Percentiles rank a stretch among this genome's conserved stretches.
These are phyloP conservation scores for Astragalus glycyphyllos DNA, from an alignment of 306 rosid species.

Conservation along the genomic window DNA sequence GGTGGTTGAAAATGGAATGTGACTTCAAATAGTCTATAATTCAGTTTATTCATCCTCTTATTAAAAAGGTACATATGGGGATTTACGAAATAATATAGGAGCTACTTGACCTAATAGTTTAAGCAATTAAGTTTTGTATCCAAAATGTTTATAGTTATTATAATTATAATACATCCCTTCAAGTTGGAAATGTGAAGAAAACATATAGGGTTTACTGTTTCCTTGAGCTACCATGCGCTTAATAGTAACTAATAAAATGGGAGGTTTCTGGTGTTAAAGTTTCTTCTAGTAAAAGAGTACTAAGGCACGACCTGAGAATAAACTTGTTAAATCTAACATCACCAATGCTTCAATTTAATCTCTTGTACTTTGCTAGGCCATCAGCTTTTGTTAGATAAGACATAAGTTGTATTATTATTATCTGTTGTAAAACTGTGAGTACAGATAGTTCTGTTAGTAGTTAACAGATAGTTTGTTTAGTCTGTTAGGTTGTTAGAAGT, in stretches of 20 bases:
- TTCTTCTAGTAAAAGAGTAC: conserved; percentile 1
- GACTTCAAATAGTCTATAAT: conserved; percentile 7
- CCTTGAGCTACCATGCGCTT: not conserved
- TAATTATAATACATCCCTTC: conserved; percentile 23
- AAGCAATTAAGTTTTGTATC: conserved; percentile 9
- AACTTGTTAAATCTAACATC: not conserved
- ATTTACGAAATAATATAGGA: not conserved
- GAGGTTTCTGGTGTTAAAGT: not conserved
- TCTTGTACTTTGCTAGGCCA: conserved; percentile 10
- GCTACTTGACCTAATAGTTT: conserved; percentile 8
- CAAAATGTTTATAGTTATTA: conserved; percentile 17
- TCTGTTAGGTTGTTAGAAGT: no score
- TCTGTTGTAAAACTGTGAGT: no score
- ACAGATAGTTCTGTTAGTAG: no score
- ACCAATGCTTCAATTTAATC: conserved; percentile 14
- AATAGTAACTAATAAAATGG: conserved; percentile 22
- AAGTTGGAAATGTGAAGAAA: conserved; percentile 3
- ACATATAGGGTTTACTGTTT: not conserved
- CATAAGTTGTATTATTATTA: no score
- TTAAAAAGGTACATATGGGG: conserved; percentile 9
- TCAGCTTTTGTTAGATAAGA: no score
- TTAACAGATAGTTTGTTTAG: no score
- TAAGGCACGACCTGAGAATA: not conserved
- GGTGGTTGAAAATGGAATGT: conserved; percentile 17
- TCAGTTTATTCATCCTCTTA: not conserved